Conservation (phyloP, 2,329 filamentous ascomycete genomes). For the Diaporthe destruens region DNA sequence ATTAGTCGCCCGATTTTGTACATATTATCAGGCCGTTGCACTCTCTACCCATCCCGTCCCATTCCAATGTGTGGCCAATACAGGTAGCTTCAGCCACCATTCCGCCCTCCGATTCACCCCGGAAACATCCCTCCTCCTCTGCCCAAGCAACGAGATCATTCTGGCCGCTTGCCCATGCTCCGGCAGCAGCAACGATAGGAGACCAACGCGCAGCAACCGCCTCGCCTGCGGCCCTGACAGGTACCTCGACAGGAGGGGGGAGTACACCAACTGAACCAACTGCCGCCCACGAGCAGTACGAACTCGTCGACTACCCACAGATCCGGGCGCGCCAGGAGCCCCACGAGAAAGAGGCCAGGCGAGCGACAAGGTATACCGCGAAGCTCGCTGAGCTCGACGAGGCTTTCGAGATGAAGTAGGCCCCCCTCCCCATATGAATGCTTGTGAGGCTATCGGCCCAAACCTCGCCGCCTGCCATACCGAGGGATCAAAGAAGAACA, state of each 20-base stretch:
- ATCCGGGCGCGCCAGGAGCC: conserved; percentile 48
- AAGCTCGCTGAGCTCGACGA: conserved; percentile 80
- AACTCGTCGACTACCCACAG: conserved; percentile 57
- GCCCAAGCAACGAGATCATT: conserved; percentile 30
- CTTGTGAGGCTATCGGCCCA: not conserved
- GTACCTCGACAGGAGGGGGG: conserved; percentile 39
- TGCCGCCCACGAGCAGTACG: conserved; percentile 49
- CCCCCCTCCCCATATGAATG: not conserved
- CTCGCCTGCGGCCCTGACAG: conserved; percentile 32
- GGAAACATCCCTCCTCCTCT: conserved; percentile 40
- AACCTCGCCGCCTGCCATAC: not conserved
- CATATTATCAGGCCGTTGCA: conserved; percentile 3
- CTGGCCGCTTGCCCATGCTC: conserved; percentile 20
- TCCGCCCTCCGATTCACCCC: conserved; percentile 28
- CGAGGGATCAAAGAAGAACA: not conserved
- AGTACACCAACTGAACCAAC: conserved; percentile 29
- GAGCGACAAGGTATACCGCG: conserved; percentile 63
- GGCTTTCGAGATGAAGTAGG: conserved; percentile 76
- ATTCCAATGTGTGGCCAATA: conserved; percentile 38
- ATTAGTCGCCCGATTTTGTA: conserved; percentile 26
- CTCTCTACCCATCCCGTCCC: not conserved
- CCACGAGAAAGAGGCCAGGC: conserved; percentile 51
- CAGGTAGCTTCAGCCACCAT: conserved; percentile 39
- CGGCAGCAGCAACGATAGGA: conserved; percentile 27
- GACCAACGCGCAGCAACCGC: conserved; percentile 28